Percentiles rank a stretch among this genome's conserved stretches.
phyloP scores from a whole-genome alignment of 2,329 filamentous ascomycete genomes.

The Calonectria pseudoreteaudii region DNA sequence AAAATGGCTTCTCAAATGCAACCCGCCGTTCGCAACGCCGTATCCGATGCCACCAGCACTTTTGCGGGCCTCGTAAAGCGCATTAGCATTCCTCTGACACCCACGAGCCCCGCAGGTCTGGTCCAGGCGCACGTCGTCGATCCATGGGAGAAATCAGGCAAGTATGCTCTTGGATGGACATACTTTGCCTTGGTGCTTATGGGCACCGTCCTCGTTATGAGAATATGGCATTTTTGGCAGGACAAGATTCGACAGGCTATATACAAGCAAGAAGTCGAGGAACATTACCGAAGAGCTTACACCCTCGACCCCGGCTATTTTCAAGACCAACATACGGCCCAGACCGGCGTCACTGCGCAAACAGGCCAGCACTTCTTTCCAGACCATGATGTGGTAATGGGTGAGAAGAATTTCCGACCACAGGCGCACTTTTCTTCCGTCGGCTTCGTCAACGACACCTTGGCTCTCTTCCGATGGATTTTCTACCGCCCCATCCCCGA shows the following conservation, averaged over 20 bases:
- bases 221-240: constrained; percentile 90
- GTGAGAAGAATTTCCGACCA: constrained; percentile 67
- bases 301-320: constrained; percentile 61
- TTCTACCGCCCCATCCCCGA: constrained; percentile 90
- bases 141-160: constrained; percentile 83
- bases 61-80: constrained; percentile 61
- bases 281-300: constrained; percentile 69
- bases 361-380: constrained; percentile 81
- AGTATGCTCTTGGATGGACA: constrained; percentile 89
- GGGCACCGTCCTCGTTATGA: constrained; percentile 73
- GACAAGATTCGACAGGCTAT: constrained; percentile 92
- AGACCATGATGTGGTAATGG: constrained; percentile 61
- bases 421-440: constrained; percentile 83
- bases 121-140: constrained; percentile 75
- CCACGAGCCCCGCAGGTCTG: constrained; percentile 70
- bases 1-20: constrained; percentile 56
- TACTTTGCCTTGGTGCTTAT: constrained; percentile 86
- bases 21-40: constrained; percentile 44
- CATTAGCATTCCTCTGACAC: constrained; percentile 70
- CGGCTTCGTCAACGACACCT: constrained; percentile 77
- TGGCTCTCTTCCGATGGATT: constrained; percentile 88
- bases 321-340: constrained; percentile 60
- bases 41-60: constrained; percentile 48
- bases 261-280: constrained; percentile 84
- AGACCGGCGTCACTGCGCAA: constrained; percentile 63